These are phyloP conservation scores for Citrus unshiu DNA, from an alignment of 345 rosid species.

Conservation along the genomic window DNA sequence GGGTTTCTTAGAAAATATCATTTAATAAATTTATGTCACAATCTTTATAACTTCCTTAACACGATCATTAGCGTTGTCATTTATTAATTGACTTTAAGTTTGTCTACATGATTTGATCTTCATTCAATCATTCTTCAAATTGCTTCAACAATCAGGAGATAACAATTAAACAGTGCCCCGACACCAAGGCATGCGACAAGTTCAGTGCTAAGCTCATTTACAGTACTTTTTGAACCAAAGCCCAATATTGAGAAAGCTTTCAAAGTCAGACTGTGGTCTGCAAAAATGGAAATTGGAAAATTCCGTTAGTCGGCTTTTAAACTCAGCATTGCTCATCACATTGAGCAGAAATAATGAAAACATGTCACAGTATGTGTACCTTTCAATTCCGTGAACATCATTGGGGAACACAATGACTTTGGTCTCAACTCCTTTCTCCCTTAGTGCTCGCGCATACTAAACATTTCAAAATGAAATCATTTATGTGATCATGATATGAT, in stretches of 20 bases:
- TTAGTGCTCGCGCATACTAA: slow-evolving; percentile 74
- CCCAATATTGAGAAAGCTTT: slow-evolving; percentile 79
- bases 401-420: slow-evolving; percentile 68
- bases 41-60: too few relatives aligned
- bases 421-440: slow-evolving; percentile 74
- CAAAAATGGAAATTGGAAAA: slow-evolving; percentile 23
- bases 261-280: slow-evolving; percentile 87
- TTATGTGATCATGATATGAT: neutral
- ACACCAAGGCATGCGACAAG: neutral
- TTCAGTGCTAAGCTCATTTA: slow-evolving; percentile 16
- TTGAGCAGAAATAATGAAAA: neutral
- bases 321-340: neutral
- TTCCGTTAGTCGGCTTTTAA: slow-evolving; percentile 11
- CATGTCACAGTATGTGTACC: slow-evolving; percentile 26
- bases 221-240: slow-evolving; percentile 89
- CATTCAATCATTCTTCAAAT: neutral
- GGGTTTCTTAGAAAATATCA: too few relatives aligned
- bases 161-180: neutral
- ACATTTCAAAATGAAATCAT: slow-evolving; percentile 15
- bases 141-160: neutral
- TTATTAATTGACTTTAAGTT: neutral
- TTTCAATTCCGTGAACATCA: slow-evolving; percentile 68
- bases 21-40: too few relatives aligned
- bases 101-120: neutral
- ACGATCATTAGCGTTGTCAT: too few relatives aligned